Conservation (phyloP, 768 basidiomycete genomes). For the Lentinula boryana region DNA sequence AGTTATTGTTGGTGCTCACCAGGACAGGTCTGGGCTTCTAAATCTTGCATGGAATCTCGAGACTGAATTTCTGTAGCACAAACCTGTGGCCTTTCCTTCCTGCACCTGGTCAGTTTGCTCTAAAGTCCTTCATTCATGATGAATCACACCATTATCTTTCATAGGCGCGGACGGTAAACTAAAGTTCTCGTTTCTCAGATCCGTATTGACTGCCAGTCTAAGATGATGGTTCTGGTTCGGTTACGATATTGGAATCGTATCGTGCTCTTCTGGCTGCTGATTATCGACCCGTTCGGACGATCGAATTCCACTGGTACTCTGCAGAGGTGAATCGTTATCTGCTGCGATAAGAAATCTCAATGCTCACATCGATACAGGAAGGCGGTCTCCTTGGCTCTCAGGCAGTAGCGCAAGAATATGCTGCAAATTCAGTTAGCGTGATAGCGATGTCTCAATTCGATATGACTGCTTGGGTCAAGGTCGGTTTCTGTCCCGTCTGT, state of each 20-base stretch:
- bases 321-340: constrained; percentile 48
- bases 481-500: constrained; percentile 57
- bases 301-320: constrained; percentile 86
- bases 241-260: constrained; percentile 63
- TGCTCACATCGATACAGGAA: constrained; percentile 40
- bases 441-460: constrained; percentile 69
- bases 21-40: constrained; percentile 53
- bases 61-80: constrained; percentile 36
- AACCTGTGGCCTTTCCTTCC: constrained; percentile 73
- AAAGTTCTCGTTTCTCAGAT: constrained; percentile 8
- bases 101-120: constrained; percentile 56
- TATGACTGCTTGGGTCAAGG: constrained; percentile 90
- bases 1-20: constrained; percentile 75
- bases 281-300: constrained; percentile 57
- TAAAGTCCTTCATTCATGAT: constrained; percentile 17
- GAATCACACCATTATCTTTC: constrained; percentile 13
- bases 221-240: constrained; percentile 70
- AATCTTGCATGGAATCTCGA: background rate
- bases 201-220: constrained; percentile 19
- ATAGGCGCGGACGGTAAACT: constrained; percentile 45
- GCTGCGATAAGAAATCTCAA: background rate
- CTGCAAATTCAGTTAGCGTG: constrained; percentile 54
- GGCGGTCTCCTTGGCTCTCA: constrained; percentile 85
- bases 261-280: constrained; percentile 62
- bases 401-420: constrained; percentile 78